A percentile compares a stretch with the other conserved stretches of the same genome.
Conservation (phyloP, 805 yeast genomes). For the Kodamaea kakaduensis region DNA sequence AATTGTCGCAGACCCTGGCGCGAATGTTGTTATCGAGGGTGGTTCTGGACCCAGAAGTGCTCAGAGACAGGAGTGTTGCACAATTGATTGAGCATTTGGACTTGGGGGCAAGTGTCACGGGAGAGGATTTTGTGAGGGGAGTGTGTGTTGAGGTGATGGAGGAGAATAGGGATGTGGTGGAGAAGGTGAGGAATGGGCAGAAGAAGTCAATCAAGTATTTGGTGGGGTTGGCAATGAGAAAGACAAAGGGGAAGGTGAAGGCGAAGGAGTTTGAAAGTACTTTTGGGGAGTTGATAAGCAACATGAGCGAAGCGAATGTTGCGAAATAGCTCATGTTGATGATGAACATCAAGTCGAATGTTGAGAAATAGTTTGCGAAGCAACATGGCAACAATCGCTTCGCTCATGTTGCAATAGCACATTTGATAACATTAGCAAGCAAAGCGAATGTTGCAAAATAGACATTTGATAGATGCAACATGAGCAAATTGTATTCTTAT, state of each 20-base stretch:
- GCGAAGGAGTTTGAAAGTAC: constrained; percentile 28
- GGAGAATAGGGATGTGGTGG: constrained; percentile 51
- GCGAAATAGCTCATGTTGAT: no score
- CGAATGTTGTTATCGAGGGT: constrained; percentile 61
- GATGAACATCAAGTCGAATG: no score
- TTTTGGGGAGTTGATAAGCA: constrained; percentile 22
- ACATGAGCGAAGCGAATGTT: no score
- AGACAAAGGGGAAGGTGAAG: constrained; percentile 60
- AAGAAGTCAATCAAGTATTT: constrained; percentile 69
- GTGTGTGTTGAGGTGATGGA: constrained; percentile 46
- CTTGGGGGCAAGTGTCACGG: constrained; percentile 31
- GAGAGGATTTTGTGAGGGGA: no score
- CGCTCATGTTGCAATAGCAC: no score
- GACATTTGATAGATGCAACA: background rate
- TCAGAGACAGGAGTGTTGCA: constrained; percentile 23
- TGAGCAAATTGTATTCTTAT: no score
- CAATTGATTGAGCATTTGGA: constrained; percentile 54
- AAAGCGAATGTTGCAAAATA: background rate
- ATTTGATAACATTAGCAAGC: background rate
- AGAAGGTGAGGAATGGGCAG: constrained; percentile 53
- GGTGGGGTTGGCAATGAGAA: constrained; percentile 81
- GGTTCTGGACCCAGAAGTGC: constrained; percentile 44
- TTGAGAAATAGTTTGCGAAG: no score
- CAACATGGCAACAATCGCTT: no score
- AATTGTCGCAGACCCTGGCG: constrained; percentile 65